Evolutionary conservation across 208 protist species (phyloP), one percentile per base, ranked within the genome.

Genomic region (Acanthamoeba castellanii): DNA sequence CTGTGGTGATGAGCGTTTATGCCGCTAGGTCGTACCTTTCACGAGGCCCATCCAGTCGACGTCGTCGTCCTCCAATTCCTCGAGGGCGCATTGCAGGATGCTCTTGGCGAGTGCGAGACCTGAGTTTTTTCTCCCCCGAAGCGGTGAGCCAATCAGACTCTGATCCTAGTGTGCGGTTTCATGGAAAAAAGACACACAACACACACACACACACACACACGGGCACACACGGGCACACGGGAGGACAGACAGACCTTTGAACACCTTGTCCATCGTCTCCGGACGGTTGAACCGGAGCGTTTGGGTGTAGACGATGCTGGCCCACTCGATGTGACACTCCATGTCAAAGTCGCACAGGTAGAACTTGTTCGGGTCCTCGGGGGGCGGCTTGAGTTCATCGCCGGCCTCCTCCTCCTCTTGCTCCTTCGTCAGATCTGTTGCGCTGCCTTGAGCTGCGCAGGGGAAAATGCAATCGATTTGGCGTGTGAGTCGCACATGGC

Each of bases 241-340:
- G 37, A 42, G 37, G 37, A 42, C 37, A 42, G 37, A 42, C 37
- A 42, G 37, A 45, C 70, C 70, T n/a, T 78, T 78, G 70, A 78
- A 7, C 13, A n/a, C 70, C n/a, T 30, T 78, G 30, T 78, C 70
- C 11, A 45, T 8, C n/a, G 30, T 34, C 16, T 78, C 70, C 9
- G 70, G 20, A 0, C 70, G 70, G 37, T 2, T 78, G 70, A 27
- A 78, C 11, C 70, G 70, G 70, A 45, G n/a, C 22, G 70, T 25
- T 7, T 78, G 70, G 16, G 70, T 45, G 70, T 78, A 78, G 13
- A 78, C 70, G 1, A 78, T 42, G 70, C 6, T 78, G n/a, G 70
- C 70, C 70, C 70, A 78, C 70, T 78, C 70, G 32, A 78, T 45
- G 70, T 78, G 70, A 7, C 70, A 78, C 37, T 78, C 70, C n/a